Percentiles rank a stretch among this genome's conserved stretches.
Conservation (phyloP, 2,329 filamentous ascomycete genomes). For the Teratosphaeria nubilosa region DNA sequence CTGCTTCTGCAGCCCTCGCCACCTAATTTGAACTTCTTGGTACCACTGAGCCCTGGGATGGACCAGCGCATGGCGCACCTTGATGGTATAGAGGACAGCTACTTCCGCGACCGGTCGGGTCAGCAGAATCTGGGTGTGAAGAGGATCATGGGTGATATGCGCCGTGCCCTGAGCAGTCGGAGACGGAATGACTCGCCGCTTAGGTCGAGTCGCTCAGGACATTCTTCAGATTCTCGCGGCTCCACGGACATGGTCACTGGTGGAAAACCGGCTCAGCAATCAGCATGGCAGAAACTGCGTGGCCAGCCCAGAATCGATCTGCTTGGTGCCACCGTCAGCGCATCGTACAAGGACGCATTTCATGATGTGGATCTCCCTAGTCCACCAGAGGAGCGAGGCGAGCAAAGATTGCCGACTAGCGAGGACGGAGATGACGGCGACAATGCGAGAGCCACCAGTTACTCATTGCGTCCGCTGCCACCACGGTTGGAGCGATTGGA, state of each 20-base stretch:
- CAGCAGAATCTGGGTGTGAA: constrained; percentile 63
- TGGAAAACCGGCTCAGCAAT: neutral
- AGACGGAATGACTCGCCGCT: constrained; percentile 10
- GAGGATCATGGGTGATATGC: constrained; percentile 76
- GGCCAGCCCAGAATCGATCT: constrained; percentile 44
- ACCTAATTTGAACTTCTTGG: constrained; percentile 57
- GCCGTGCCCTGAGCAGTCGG: constrained; percentile 61
- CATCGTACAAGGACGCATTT: constrained; percentile 18
- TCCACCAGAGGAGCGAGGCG: constrained; percentile 56
- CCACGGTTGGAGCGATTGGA: constrained; percentile 27
- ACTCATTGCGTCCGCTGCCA: constrained; percentile 14
- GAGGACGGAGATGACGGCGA: neutral
- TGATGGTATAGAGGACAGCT: constrained; percentile 6
- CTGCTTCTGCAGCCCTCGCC: constrained; percentile 74
- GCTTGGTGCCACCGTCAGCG: constrained; percentile 45
- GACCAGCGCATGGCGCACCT: constrained; percentile 24
- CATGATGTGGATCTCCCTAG: constrained; percentile 39
- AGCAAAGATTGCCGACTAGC: neutral
- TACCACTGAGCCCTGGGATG: constrained; percentile 41
- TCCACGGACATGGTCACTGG: neutral
- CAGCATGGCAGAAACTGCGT: constrained; percentile 18
- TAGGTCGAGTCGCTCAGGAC: constrained; percentile 11
- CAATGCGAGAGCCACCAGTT: neutral
- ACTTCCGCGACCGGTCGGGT: constrained; percentile 6
- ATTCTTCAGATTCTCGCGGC: constrained; percentile 7